These are phyloP conservation scores for Tephrocybe sp. DNA, from an alignment of 768 basidiomycete genomes.

Conservation along the genomic window DNA sequence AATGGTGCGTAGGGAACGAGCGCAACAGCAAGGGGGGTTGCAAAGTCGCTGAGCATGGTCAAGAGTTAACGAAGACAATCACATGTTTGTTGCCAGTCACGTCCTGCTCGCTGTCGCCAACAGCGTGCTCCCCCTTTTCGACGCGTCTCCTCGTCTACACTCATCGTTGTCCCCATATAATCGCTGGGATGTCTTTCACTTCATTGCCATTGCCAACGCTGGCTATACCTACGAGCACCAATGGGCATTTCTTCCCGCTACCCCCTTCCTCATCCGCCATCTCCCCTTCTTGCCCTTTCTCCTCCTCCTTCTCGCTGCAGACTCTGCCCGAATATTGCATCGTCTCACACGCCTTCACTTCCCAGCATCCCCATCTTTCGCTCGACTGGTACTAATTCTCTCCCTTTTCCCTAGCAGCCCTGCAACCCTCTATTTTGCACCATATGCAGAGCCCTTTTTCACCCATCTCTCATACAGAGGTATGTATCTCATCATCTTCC, in stretches of 20 bases:
- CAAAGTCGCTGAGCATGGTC: slow-evolving; percentile 36
- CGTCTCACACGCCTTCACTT: slow-evolving; percentile 48
- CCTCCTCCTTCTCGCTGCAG: slow-evolving; percentile 35
- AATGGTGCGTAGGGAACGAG: slow-evolving; percentile 61
- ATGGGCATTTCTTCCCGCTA: slow-evolving; percentile 84
- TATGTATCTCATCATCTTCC: slow-evolving; percentile 21
- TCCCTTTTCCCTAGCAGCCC: slow-evolving; percentile 85
- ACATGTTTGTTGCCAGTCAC: slow-evolving; percentile 17
- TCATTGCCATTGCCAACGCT: slow-evolving; percentile 58
- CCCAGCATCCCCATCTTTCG: slow-evolving; percentile 52
- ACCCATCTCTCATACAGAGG: slow-evolving; percentile 78
- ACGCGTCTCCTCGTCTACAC: slow-evolving; percentile 32
- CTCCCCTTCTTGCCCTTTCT: slow-evolving; percentile 26
- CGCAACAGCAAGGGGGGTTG: slow-evolving; percentile 54
- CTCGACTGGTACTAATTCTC: slow-evolving; percentile 59
- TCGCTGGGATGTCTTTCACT: slow-evolving; percentile 91
- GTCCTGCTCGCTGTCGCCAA: slow-evolving; percentile 23
- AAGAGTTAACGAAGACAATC: not conserved
- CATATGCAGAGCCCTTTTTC: slow-evolving; percentile 87
- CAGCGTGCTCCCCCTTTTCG: slow-evolving; percentile 32
- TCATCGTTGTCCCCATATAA: slow-evolving; percentile 33
- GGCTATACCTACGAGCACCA: slow-evolving; percentile 71
- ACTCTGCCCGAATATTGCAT: slow-evolving; percentile 32
- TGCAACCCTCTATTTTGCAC: slow-evolving; percentile 61
- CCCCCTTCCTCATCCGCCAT: slow-evolving; percentile 51